A percentile compares a stretch with the other conserved stretches of the same genome.
Evolutionary conservation across 2,329 filamentous ascomycete genomes (phyloP).

Genomic region (Talaromyces atroroseus): DNA sequence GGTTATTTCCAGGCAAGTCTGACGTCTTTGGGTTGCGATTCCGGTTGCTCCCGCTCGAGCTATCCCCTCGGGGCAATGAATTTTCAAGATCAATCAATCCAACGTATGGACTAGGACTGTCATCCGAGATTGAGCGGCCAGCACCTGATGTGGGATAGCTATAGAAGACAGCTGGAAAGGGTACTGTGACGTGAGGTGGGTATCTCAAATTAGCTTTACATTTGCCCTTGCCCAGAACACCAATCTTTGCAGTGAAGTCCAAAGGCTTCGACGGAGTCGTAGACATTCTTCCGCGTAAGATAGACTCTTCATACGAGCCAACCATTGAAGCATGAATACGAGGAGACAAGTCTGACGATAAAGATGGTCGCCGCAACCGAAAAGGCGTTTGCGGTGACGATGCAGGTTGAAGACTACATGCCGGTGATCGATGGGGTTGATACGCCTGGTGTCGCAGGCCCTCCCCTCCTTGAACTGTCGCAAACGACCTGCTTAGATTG

Average conservation of each 20-base stretch:
- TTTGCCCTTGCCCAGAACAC: constrained; percentile 80
- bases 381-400: constrained; percentile 37
- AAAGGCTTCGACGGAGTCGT: constrained; percentile 88
- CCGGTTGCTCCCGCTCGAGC: constrained; percentile 30
- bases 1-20: constrained; percentile 8
- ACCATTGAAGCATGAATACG: constrained; percentile 92
- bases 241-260: constrained; percentile 91
- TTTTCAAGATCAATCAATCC: constrained; percentile 89
- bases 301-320: constrained; percentile 95
- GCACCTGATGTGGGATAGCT: constrained; percentile 69
- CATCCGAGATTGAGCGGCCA: constrained; percentile 61
- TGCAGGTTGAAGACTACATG: constrained; percentile 45
- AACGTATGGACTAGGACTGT: constrained; percentile 93
- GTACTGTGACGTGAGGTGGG: constrained; percentile 81
- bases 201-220: constrained; percentile 82
- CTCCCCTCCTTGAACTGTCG: constrained; percentile 53
- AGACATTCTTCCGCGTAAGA: constrained; percentile 91
- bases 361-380: constrained; percentile 60
- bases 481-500: constrained; percentile 40
- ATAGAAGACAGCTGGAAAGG: constrained; percentile 94
- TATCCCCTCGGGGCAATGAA: constrained; percentile 53
- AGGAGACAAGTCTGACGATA: constrained; percentile 67
- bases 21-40: constrained; percentile 21
- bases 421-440: constrained; percentile 68
- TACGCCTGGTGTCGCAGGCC: constrained; percentile 68